Evolutionary conservation across 345 rosid species (phyloP), one percentile per base, ranked within the genome.

Genomic region (Citrus inodora): DNA sequence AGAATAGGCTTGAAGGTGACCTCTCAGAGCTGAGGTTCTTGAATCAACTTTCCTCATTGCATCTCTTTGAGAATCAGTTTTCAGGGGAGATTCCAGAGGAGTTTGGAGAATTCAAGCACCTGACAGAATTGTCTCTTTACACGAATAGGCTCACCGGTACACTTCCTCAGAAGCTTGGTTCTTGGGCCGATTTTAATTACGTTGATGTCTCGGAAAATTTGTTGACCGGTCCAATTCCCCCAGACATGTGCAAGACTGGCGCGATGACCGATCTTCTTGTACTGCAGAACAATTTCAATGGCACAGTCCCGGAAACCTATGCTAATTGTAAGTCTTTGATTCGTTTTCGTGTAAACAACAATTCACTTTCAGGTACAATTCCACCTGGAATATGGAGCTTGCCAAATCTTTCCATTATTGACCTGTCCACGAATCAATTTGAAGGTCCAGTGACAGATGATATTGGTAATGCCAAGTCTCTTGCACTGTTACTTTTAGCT

Each of bases 201-300:
- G 88, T 95, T 25, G 98, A 95, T 79, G 92, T 90, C 62, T 88
- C 98, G 4, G 97, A 93, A 87, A 95, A 95, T 78, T 82, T 76
- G 35, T 78, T 95, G 74, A 85, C 88, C n/a, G 98, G 98, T 75
- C 73, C 87, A 1, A 90, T 92, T 28, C 98, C 98, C 10, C 90
- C 89, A n/a, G 86, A 88, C 32, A 90, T 95, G 90, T 95, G 98
- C 85, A 90, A 88, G 83, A 90, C 90, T 51, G 97, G 95, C 1
- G 68, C 75, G 64, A 80, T 93, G 87, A 80, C 82, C 10, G 88
- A 85, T 65, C 84, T 93, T 77, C 88, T 93, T 2, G 38, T 95
- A 77, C 72, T 93, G 51, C 90, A 87, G 80, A 95, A 95, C 90
- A 84, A 80, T 22, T 85, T 95, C 86, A 88, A 82, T 3, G 98